Conservation (phyloP, 306 rosid species). For the Alnus rubra region DNA sequence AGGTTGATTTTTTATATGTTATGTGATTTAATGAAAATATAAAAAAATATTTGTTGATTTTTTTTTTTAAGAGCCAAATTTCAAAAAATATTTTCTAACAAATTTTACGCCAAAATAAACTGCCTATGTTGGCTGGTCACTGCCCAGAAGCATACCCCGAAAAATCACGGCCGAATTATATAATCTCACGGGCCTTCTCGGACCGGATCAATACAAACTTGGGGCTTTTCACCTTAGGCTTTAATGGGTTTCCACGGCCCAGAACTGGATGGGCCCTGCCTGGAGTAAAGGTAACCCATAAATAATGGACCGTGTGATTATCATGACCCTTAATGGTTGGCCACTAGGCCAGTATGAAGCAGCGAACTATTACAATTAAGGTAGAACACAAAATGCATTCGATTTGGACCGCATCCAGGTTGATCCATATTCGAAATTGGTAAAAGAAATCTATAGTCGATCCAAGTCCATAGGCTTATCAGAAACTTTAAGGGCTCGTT, state of each 20-base stretch:
- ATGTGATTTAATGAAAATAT: too few relatives aligned
- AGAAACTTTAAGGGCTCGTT: too few relatives aligned
- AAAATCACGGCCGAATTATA: neutral
- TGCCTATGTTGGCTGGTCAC: neutral
- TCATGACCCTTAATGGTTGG: neutral
- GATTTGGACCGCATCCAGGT: neutral
- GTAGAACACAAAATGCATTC: neutral
- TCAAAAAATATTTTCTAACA: too few relatives aligned
- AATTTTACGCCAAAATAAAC: too few relatives aligned
- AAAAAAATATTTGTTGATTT: too few relatives aligned
- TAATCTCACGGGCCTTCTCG: neutral
- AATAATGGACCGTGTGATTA: neutral
- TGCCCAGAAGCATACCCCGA: neutral
- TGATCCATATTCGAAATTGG: neutral
- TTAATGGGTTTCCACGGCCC: neutral
- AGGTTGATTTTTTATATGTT: too few relatives aligned
- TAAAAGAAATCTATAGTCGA: neutral
- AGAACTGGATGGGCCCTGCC: neutral
- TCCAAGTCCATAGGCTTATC: neutral
- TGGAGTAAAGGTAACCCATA: neutral
- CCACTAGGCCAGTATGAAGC: neutral
- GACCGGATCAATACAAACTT: too few relatives aligned
- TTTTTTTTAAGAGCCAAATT: too few relatives aligned
- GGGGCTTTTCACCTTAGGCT: neutral
- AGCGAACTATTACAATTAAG: too few relatives aligned